Conservation (phyloP, 164 flowering plant species). For the Santalum album region DNA sequence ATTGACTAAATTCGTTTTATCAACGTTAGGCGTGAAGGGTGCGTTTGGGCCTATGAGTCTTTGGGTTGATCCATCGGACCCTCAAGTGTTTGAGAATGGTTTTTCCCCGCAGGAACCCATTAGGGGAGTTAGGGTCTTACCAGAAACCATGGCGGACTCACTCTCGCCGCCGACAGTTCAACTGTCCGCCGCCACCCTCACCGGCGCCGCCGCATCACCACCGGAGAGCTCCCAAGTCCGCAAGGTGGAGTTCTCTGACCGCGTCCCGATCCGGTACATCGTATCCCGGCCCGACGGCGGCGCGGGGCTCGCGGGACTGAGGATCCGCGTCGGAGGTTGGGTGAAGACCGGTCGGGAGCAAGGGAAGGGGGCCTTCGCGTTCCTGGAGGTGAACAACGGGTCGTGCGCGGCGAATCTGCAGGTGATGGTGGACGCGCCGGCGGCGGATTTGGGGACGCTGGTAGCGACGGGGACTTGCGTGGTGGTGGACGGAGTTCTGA, state of each 20-base stretch:
- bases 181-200: no score
- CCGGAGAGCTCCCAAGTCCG: no score
- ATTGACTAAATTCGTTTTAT: no score
- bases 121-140: no score
- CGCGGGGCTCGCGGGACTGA: constrained; percentile 49
- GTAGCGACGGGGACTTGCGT: constrained; percentile 78
- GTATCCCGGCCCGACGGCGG: constrained; percentile 66
- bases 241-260: constrained; percentile 56
- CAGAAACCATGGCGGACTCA: no score
- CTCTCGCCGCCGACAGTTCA: no score
- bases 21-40: no score
- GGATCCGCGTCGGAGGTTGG: constrained; percentile 73
- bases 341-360: constrained; percentile 89
- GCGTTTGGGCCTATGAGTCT: no score
- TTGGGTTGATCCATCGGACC: no score
- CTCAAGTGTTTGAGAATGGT: no score
- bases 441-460: constrained; percentile 36
- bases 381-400: constrained; percentile 82
- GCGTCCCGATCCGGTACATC: constrained; percentile 53
- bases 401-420: constrained; percentile 78
- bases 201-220: no score
- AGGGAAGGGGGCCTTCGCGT: constrained; percentile 74
- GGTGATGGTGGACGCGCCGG: constrained; percentile 58
- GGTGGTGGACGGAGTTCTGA: constrained; percentile 54
- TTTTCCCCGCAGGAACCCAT: no score